Base-by-base conservation (phyloP, 2,329 filamentous ascomycete genomes). In the Trichoderma atroviride region DNA sequence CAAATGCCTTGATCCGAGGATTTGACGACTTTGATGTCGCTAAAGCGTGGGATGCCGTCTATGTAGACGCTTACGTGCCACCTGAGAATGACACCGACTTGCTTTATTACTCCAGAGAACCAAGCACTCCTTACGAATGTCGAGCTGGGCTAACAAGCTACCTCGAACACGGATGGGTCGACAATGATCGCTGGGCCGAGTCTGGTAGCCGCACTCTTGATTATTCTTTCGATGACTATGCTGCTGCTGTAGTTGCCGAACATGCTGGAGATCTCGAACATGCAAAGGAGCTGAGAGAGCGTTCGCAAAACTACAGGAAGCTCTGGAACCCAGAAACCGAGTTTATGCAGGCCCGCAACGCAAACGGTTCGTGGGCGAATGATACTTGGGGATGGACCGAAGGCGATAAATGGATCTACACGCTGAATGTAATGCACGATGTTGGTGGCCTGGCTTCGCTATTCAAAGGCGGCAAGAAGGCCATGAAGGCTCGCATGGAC, bases 361-460 rank as follows among this genome's bases (percentile, higher is more conserved):
- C 73, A 14, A 84, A 85, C 71, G 81, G 82, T 7, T 79, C 80
- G 0, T 85, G 81, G 79, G 82, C 82, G 0, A 77, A 80, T 47
- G 74, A 75, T 2, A 78, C 78, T 2, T 82, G 81, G 77, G 83
- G 83, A 37, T 85, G 83, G 83, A 83, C 83, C 0, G 83, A 84
- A 73, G 83, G 83, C 16, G 82, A 84, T 71, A 78, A 82, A 59
- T 84, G 82, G 83, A 81, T 83, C n/a, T 85, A 85, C 72, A 83
- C 82, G 0, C 84, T 85, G 71, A 80, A 83, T 58, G 83, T 84
- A 11, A 79, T 83, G 76, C 83, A 85, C 71, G 82, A 84, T 70
- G 74, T 81, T 0, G 72, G 76, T 13, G 82, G 81, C 1, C 75
- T 85, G 1, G 81, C 82, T 5, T 67, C 62, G 1, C 74, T 84